Evolutionary conservation across 1,139 yeast genomes (phyloP).

Genomic region (Blastobotrys capitulatus): DNA sequence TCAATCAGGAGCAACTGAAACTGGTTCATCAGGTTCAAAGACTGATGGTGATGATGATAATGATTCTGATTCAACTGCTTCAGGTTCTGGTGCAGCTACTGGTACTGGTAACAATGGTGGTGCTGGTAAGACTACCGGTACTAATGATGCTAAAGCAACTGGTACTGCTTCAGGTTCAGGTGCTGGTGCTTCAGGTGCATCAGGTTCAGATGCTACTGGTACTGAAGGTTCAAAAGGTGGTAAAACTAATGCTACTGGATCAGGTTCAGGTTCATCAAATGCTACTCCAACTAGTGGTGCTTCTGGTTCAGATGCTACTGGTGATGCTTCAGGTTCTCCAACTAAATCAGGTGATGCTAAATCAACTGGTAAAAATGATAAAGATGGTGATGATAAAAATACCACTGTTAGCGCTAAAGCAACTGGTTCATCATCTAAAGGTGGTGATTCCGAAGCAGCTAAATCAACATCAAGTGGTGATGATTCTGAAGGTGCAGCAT

Average conservation of each 20-base stretch:
- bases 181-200: not conserved
- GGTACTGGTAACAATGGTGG: no score
- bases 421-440: not conserved
- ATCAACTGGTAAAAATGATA: not conserved
- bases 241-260: not conserved
- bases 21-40: no score
- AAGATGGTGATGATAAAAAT: not conserved
- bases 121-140: no score
- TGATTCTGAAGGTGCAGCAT: not conserved
- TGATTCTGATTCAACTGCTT: no score
- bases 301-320: not conserved
- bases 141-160: not conserved
- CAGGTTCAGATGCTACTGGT: not conserved
- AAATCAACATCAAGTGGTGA: no score
- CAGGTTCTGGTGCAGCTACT: no score
- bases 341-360: no score
- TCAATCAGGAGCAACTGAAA: no score
- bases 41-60: no score
- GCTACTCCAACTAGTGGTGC: not conserved
- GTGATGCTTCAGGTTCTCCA: not conserved
- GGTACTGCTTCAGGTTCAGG: not conserved
- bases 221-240: not conserved
- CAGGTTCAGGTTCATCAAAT: not conserved
- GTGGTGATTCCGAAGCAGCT: no score
- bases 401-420: not conserved